Conservation (phyloP, 306 rosid species). For the Medicago truncatula region MtrunA17r5.0-ANR NC_053049.1:37885501-37886000, state of each 20-base stretch:
- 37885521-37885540: slow-evolving; percentile 86
- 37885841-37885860: slow-evolving; percentile 71
- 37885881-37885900: no score
- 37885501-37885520: slow-evolving; percentile 90
- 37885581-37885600: slow-evolving; percentile 95
- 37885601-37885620: slow-evolving; percentile 32
- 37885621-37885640: no score
- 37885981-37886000: not conserved
- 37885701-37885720: not conserved
- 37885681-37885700: no score
- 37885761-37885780: slow-evolving; percentile 82
- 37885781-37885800: slow-evolving; percentile 69
- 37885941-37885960: not conserved
- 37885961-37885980: not conserved
- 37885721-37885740: not conserved
- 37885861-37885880: not conserved
- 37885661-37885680: no score
- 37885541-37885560: slow-evolving; percentile 60
- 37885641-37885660: no score
- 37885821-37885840: slow-evolving; percentile 79
- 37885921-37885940: no score
- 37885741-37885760: slow-evolving; percentile 85
- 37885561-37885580: slow-evolving; percentile 60
- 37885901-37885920: no score
- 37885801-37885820: slow-evolving; percentile 71